phyloP scores from a whole-genome alignment of 805 yeast genomes.

The Ogataea salicorniae region DNA sequence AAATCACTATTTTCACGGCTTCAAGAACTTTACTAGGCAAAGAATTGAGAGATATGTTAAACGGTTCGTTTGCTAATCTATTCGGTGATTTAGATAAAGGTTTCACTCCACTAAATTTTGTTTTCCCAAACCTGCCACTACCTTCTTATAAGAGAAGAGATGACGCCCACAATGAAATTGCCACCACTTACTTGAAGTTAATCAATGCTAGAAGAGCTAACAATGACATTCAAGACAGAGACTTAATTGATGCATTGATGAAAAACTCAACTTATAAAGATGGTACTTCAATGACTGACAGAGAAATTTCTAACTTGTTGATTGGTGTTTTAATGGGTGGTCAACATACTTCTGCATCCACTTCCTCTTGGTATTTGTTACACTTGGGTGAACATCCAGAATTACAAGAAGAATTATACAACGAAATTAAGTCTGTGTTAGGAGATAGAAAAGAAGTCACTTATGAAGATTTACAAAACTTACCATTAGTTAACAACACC shows the following conservation, averaged over 20 bases:
- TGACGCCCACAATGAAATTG: constrained; percentile 76
- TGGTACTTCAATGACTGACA: constrained; percentile 90
- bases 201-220: constrained; percentile 67
- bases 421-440: constrained; percentile 66
- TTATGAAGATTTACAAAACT: constrained; percentile 75
- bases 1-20: constrained; percentile 94
- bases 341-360: constrained; percentile 95
- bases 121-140: constrained; percentile 88
- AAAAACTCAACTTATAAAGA: constrained; percentile 82
- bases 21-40: constrained; percentile 87
- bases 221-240: constrained; percentile 79
- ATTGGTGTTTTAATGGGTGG: constrained; percentile 99
- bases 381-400: constrained; percentile 87
- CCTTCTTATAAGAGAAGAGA: constrained; percentile 76
- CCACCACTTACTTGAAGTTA: constrained; percentile 73
- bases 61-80: constrained; percentile 75
- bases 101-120: constrained; percentile 92
- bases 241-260: constrained; percentile 85
- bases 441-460: constrained; percentile 54
- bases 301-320: constrained; percentile 86
- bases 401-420: constrained; percentile 72
- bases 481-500: constrained; percentile 76
- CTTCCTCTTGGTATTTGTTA: constrained; percentile 90
- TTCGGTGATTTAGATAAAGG: constrained; percentile 94
- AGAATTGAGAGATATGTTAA: constrained; percentile 80